Conservation (phyloP, 306 rosid genomes). For the Senna siamea region DNA sequence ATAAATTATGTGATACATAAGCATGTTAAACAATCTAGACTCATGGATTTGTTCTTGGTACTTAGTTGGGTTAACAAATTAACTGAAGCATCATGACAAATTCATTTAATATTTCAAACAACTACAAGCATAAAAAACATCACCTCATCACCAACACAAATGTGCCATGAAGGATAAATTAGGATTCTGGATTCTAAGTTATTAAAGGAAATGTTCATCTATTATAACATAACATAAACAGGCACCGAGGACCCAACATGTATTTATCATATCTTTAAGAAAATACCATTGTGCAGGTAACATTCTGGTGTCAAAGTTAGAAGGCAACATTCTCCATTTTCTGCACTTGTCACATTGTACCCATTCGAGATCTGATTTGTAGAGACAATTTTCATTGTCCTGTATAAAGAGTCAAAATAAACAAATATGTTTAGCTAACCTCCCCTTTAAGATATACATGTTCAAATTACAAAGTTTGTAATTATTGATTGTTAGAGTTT, state of each 20-base stretch:
- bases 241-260: not conserved
- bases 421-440: not conserved
- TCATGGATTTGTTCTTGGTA: not conserved
- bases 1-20: not conserved
- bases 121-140: not conserved
- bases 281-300: constrained; percentile 56
- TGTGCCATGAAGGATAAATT: not conserved
- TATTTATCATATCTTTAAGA: constrained; percentile 18
- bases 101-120: not conserved
- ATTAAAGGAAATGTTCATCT: not conserved
- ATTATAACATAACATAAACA: not conserved
- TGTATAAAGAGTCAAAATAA: constrained; percentile 20
- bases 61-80: not conserved
- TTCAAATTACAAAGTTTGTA: too few relatives aligned
- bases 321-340: constrained; percentile 59
- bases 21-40: constrained; percentile 1
- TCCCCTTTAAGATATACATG: not conserved
- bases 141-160: not conserved
- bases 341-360: constrained; percentile 71
- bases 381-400: constrained; percentile 41
- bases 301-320: constrained; percentile 37
- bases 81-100: not conserved
- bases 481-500: too few relatives aligned
- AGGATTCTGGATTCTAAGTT: not conserved
- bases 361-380: constrained; percentile 63